Evolutionary conservation across 345 rosid genomes (phyloP).

Genomic region (Citrus reticulata): DNA sequence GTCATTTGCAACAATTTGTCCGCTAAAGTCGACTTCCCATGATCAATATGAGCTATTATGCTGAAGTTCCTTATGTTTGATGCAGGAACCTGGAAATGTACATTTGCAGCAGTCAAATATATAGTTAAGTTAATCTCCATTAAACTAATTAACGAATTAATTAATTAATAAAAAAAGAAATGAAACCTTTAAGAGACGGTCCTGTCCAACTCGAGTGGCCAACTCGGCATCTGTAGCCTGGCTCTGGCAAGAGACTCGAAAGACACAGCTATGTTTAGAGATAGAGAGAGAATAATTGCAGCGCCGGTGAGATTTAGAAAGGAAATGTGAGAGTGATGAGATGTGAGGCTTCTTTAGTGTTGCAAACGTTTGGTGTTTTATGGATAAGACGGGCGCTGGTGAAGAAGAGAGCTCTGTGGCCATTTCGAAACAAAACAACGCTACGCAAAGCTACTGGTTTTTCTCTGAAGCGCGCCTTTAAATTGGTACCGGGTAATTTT

Average conservation of each 20-base stretch:
- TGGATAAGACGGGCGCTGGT: conserved; percentile 36
- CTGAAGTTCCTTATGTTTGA: conserved; percentile 78
- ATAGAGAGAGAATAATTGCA: neutral
- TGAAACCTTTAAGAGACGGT: conserved; percentile 68
- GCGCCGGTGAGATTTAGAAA: neutral
- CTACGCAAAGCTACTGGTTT: neutral
- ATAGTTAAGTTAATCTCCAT: neutral
- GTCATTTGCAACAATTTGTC: conserved; percentile 94
- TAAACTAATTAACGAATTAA: neutral
- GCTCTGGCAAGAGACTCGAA: conserved; percentile 34
- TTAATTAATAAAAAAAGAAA: neutral
- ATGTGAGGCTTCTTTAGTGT: conserved; percentile 11
- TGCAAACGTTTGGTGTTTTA: conserved; percentile 11
- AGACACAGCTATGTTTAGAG: neutral
- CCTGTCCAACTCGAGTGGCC: conserved; percentile 53
- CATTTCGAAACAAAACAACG: conserved; percentile 16
- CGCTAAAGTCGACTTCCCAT: conserved; percentile 93
- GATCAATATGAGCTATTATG: conserved; percentile 96
- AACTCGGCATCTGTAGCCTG: conserved; percentile 24
- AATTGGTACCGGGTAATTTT: neutral
- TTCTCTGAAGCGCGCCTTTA: neutral
- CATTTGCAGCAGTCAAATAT: neutral
- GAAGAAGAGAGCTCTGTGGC: conserved; percentile 31
- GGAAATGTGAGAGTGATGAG: conserved; percentile 19
- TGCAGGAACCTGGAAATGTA: conserved; percentile 51